Conservation (phyloP, 148 eudicot genomes). For the Chenopodium album region DNA sequence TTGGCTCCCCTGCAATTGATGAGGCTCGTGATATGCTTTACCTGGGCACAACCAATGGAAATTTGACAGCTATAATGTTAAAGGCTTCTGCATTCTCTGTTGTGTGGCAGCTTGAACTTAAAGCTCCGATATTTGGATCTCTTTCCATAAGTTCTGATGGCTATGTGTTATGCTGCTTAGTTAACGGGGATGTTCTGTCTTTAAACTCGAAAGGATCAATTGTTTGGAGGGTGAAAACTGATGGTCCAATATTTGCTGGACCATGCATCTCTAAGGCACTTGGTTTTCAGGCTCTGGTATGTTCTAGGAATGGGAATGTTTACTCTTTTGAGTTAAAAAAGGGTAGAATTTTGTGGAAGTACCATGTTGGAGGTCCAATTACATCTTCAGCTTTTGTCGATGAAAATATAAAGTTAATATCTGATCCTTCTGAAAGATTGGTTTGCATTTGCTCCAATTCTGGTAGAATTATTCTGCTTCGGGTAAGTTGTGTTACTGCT, state of each 20-base stretch:
- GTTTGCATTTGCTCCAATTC: constrained; percentile 71
- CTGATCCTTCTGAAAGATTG: constrained; percentile 50
- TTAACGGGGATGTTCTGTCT: constrained; percentile 68
- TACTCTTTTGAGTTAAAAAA: constrained; percentile 61
- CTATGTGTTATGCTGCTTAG: constrained; percentile 74
- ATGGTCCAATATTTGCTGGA: constrained; percentile 91
- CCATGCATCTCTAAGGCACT: constrained; percentile 52
- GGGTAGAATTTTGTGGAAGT: constrained; percentile 67
- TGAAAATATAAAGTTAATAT: constrained; percentile 48
- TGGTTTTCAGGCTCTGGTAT: constrained; percentile 63
- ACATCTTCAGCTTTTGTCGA: constrained; percentile 84
- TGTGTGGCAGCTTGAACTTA: constrained; percentile 64
- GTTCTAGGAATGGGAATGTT: constrained; percentile 72
- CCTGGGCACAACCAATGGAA: constrained; percentile 75
- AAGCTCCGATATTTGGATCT: constrained; percentile 82
- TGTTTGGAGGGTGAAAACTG: constrained; percentile 59
- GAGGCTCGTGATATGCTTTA: constrained; percentile 55
- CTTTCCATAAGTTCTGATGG: constrained; percentile 53
- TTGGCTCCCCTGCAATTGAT: constrained; percentile 75
- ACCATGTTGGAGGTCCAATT: constrained; percentile 61
- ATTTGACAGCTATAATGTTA: constrained; percentile 62
- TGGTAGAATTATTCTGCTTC: constrained; percentile 57
- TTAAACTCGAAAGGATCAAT: constrained; percentile 50
- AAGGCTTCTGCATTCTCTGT: constrained; percentile 42
- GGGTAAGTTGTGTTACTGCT: constrained; percentile 16